Evolutionary conservation across 1,284 basidiomycete species (phyloP).

Genomic region (Irpex sp.): DNA sequence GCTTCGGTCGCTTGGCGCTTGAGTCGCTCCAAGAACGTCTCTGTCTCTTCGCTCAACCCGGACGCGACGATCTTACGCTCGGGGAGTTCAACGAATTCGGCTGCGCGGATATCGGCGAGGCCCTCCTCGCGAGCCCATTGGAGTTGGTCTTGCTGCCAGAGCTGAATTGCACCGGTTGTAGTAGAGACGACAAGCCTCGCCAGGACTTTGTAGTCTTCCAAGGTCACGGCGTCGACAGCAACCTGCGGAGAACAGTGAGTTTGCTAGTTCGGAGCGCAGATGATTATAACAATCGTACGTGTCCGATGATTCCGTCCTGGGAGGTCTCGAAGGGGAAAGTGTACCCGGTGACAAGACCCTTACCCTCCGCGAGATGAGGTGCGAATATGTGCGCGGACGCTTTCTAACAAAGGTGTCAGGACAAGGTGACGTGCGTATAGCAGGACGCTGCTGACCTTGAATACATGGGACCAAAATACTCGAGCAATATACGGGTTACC

Average conservation of each 20-base stretch:
- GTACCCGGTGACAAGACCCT: conserved; percentile 58
- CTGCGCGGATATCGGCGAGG: conserved; percentile 61
- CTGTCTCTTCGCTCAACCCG: conserved; percentile 36
- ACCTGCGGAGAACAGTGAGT: conserved; percentile 35
- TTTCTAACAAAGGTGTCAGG: conserved; percentile 25
- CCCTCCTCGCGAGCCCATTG: conserved; percentile 86
- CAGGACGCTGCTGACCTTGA: conserved; percentile 38
- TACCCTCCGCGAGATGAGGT: conserved; percentile 48
- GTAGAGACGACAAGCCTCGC: conserved; percentile 59
- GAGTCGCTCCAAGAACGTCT: conserved; percentile 56
- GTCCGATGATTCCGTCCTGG: conserved; percentile 67
- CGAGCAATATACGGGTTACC: conserved; percentile 65
- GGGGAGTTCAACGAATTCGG: conserved; percentile 78
- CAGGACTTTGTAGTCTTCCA: conserved; percentile 36
- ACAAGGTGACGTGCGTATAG: conserved; percentile 1
- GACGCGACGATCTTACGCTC: conserved; percentile 52
- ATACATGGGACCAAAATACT: conserved; percentile 66
- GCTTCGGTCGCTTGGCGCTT: conserved; percentile 61
- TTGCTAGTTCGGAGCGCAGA: conserved; percentile 10
- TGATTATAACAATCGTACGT: conserved; percentile 42
- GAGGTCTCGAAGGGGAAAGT: conserved; percentile 72
- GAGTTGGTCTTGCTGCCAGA: conserved; percentile 62
- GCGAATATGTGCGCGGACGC: conserved; percentile 59
- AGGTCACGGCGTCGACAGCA: conserved; percentile 50
- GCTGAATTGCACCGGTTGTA: conserved; percentile 75